Conservation (phyloP, 805 yeast genomes). For the Starmerella bombi region DNA sequence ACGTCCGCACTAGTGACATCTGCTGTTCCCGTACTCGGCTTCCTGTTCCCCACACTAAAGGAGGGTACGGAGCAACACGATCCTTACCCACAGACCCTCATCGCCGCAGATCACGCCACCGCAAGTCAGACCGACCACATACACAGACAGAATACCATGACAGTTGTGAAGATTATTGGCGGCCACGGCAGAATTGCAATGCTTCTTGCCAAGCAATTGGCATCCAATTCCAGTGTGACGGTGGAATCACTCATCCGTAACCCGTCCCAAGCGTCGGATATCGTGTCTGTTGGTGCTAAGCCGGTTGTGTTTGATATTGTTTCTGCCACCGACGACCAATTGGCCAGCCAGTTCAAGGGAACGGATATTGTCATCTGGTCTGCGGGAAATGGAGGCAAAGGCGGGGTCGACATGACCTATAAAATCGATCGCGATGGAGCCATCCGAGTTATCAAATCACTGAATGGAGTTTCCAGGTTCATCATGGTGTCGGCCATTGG, state of each 20-base stretch:
- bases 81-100: too few species aligned
- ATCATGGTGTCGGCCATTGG: not conserved
- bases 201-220: conserved; percentile 29
- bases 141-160: conserved; percentile 1
- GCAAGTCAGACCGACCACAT: too few species aligned
- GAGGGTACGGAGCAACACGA: too few species aligned
- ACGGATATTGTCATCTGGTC: conserved; percentile 45
- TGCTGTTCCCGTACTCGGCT: too few species aligned
- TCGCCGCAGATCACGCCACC: too few species aligned
- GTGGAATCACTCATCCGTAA: conserved; percentile 36
- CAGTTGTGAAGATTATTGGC: conserved; percentile 37
- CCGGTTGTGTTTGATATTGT: conserved; percentile 32
- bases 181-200: conserved; percentile 54
- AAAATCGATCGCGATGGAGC: conserved; percentile 53
- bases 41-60: too few species aligned
- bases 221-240: conserved; percentile 23
- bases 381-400: conserved; percentile 49
- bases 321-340: conserved; percentile 24
- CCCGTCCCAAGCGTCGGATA: conserved; percentile 33
- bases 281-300: conserved; percentile 30
- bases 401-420: conserved; percentile 34
- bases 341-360: conserved; percentile 33
- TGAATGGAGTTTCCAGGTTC: not conserved
- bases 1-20: not conserved
- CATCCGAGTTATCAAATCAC: conserved; percentile 22